Conservation (phyloP, 768 basidiomycete species). For the Hortiboletus flavorubellus region DNA sequence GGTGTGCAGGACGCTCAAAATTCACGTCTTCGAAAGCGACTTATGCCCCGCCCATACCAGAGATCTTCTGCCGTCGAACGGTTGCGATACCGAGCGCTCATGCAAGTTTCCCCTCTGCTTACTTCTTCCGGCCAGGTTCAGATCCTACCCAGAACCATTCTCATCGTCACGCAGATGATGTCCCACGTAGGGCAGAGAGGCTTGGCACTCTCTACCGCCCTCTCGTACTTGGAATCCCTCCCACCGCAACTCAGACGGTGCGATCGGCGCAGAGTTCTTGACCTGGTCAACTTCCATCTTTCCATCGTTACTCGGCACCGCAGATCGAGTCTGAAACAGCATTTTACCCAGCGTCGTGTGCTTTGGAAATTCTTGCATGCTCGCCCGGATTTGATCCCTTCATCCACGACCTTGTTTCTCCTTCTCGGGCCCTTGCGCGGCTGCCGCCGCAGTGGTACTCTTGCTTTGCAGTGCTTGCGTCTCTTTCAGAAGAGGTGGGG, state of each 20-base stretch:
- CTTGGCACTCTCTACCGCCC: slow-evolving; percentile 44
- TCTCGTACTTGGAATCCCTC: slow-evolving; percentile 47
- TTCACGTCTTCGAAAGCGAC: slow-evolving; percentile 6
- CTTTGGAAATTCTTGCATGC: slow-evolving; percentile 43
- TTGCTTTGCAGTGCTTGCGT: slow-evolving; percentile 44
- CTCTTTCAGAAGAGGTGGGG: slow-evolving; percentile 58
- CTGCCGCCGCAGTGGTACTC: slow-evolving; percentile 51
- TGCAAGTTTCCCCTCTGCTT: slow-evolving; percentile 41
- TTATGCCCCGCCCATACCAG: slow-evolving; percentile 15
- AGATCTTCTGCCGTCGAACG: slow-evolving; percentile 8
- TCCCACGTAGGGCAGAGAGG: slow-evolving; percentile 38
- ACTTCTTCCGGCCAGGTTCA: slow-evolving; percentile 31
- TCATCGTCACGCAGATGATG: slow-evolving; percentile 45
- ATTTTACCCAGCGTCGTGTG: slow-evolving; percentile 43
- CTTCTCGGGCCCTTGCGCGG: slow-evolving; percentile 51
- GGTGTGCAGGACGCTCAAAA: not conserved
- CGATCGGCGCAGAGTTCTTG: slow-evolving; percentile 38
- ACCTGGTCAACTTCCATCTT: slow-evolving; percentile 47
- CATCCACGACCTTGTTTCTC: slow-evolving; percentile 55
- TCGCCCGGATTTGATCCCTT: slow-evolving; percentile 53
- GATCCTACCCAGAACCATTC: slow-evolving; percentile 42
- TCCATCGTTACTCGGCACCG: slow-evolving; percentile 36
- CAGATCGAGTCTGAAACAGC: slow-evolving; percentile 39
- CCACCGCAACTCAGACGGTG: slow-evolving; percentile 39
- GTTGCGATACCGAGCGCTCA: slow-evolving; percentile 37